Percentiles rank a stretch among this genome's conserved stretches.
These are phyloP conservation scores for Aspergillus nanangensis DNA, from an alignment of 495 filamentous ascomycete genomes.

Conservation along the genomic window DNA sequence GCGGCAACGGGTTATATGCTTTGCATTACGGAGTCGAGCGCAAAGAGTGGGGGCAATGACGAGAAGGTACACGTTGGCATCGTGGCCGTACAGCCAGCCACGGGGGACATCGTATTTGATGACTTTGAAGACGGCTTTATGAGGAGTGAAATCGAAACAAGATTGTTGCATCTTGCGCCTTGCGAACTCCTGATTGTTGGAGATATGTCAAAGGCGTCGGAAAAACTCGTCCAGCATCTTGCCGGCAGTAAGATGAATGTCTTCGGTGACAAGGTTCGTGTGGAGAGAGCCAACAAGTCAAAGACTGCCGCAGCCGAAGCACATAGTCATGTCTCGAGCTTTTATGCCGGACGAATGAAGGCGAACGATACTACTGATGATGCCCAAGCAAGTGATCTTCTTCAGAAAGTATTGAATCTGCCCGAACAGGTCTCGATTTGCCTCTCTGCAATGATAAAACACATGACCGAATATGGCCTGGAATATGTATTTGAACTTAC, in stretches of 20 bases:
- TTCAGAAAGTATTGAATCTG: conserved; percentile 83
- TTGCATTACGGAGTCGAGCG: conserved; percentile 84
- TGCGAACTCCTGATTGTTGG: conserved; percentile 97
- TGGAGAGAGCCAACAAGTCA: conserved; percentile 68
- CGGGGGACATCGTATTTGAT: conserved; percentile 94
- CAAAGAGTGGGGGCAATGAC: conserved; percentile 83
- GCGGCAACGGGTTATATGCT: conserved; percentile 85
- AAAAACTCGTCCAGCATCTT: conserved; percentile 87
- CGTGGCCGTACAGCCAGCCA: conserved; percentile 91
- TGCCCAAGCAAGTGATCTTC: conserved; percentile 50
- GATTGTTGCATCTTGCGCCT: conserved; percentile 89
- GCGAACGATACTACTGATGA: conserved; percentile 45
- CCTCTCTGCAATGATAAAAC: conserved; percentile 93
- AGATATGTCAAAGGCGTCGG: conserved; percentile 85
- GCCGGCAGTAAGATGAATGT: conserved; percentile 87
- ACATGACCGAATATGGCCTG: conserved; percentile 88
- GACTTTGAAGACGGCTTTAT: conserved; percentile 98
- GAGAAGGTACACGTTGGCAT: conserved; percentile 93
- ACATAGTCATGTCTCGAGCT: conserved; percentile 85
- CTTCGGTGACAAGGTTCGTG: conserved; percentile 83
- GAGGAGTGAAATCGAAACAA: conserved; percentile 92
- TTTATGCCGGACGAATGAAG: conserved; percentile 88
- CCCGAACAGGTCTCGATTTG: conserved; percentile 86
- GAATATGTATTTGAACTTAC: conserved; percentile 96
- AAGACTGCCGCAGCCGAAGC: conserved; percentile 82